These are phyloP conservation scores for Diospyros kaki DNA, from an alignment of 148 eudicot genomes.

Conservation along the genomic window DNA sequence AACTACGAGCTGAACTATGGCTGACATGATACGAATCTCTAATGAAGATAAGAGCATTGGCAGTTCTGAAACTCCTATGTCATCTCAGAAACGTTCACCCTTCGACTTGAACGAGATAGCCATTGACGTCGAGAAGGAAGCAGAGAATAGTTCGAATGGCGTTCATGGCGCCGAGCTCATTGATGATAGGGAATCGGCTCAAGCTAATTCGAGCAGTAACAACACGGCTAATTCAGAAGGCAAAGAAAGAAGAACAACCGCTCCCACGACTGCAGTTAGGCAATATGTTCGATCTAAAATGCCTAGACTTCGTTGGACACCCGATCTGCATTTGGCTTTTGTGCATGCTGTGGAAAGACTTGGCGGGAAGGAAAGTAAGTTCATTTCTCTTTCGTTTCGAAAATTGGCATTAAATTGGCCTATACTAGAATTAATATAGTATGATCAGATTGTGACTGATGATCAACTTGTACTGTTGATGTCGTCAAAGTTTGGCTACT, in stretches of 20 bases:
- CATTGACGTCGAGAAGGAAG: slow-evolving; percentile 5
- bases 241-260: background rate
- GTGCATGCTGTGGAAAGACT: slow-evolving; percentile 44
- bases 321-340: slow-evolving; percentile 47
- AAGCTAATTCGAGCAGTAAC: slow-evolving; percentile 18
- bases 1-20: slow-evolving; percentile 13
- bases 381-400: no score
- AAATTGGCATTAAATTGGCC: no score
- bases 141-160: slow-evolving; percentile 2
- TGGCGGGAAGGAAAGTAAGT: slow-evolving; percentile 60
- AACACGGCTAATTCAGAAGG: slow-evolving; percentile 14
- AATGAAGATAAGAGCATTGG: slow-evolving; percentile 13
- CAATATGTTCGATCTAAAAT: slow-evolving; percentile 41
- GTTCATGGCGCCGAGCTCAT: background rate
- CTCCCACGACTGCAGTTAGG: slow-evolving; percentile 14
- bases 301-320: slow-evolving; percentile 57
- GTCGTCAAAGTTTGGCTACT: no score
- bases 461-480: no score
- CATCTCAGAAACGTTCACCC: background rate
- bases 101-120: slow-evolving; percentile 22
- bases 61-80: background rate
- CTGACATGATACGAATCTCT: background rate
- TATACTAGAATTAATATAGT: no score
- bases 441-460: no score
- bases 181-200: background rate